phyloP scores from a whole-genome alignment of 202 grass and related monocot species.

The Setaria viridis region DNA sequence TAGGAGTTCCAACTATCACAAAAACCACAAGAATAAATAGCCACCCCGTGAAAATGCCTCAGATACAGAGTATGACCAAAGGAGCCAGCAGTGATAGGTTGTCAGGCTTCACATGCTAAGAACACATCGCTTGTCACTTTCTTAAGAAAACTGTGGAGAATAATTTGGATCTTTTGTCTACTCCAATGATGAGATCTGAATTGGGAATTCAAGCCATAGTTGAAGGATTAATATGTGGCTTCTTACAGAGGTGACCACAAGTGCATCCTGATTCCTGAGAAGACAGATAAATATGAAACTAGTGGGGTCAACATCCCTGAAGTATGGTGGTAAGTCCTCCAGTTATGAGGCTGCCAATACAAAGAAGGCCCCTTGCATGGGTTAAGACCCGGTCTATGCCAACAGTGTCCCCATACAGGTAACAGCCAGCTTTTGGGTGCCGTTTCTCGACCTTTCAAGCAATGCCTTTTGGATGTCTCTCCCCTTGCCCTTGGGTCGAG shows the following conservation, averaged over 20 bases:
- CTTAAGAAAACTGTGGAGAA: neutral
- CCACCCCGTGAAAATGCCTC: neutral
- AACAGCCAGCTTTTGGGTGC: no score
- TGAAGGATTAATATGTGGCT: neutral
- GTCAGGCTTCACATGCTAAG: neutral
- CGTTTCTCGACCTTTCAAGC: no score
- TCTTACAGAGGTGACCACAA: neutral
- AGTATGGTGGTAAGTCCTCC: no score
- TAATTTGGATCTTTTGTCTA: neutral
- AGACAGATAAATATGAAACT: neutral
- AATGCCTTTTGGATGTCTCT: no score
- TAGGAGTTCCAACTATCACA: slow-evolving; percentile 5
- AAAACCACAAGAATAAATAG: slow-evolving; percentile 24
- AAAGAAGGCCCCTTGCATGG: no score
- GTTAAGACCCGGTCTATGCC: no score
- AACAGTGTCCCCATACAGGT: no score
- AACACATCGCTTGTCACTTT: neutral
- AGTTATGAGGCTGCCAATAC: no score
- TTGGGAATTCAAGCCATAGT: neutral
- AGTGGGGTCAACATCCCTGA: no score
- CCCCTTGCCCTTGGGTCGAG: no score
- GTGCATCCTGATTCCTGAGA: neutral
- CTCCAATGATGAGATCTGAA: neutral
- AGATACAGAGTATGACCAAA: neutral
- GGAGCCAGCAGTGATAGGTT: neutral